phyloP scores from a whole-genome alignment of 352 stramenopile genomes.

The Globisporangium nodosum region DNA sequence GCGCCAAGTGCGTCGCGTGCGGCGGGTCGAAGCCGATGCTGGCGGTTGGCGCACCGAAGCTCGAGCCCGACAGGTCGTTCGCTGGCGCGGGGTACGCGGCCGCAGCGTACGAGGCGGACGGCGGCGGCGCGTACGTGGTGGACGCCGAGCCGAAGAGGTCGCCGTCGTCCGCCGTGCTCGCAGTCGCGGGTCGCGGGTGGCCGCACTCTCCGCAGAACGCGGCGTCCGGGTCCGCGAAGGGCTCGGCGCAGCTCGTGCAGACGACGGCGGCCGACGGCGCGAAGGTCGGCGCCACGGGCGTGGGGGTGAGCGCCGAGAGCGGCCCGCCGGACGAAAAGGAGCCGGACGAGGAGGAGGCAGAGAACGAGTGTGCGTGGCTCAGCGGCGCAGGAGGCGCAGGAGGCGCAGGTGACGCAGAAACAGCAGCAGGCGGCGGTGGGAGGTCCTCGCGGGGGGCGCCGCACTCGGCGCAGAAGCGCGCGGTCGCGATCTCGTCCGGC shows the following conservation, averaged over 20 bases:
- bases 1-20: conserved; percentile 13
- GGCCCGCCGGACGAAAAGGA: neutral
- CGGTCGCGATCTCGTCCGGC: conserved; percentile 69
- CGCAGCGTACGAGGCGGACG: neutral
- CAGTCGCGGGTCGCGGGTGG: conserved; percentile 24
- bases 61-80: conserved; percentile 12
- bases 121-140: conserved; percentile 14
- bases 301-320: conserved; percentile 11
- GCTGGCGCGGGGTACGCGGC: neutral
- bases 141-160: conserved; percentile 53
- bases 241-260: conserved; percentile 44
- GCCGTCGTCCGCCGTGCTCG: conserved; percentile 23
- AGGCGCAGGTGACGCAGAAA: neutral
- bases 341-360: neutral
- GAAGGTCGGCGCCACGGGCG: conserved; percentile 15
- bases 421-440: conserved; percentile 10
- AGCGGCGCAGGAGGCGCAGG: no score
- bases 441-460: conserved; percentile 63
- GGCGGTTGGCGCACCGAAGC: conserved; percentile 18
- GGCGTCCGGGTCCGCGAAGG: conserved; percentile 48
- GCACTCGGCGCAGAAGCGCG: conserved; percentile 82
- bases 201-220: conserved; percentile 77
- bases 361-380: no score
- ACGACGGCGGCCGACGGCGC: conserved; percentile 7
- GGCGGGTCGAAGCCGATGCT: conserved; percentile 24